phyloP scores from a whole-genome alignment of 139 green algal species.

The Haematococcus sp. region DNA sequence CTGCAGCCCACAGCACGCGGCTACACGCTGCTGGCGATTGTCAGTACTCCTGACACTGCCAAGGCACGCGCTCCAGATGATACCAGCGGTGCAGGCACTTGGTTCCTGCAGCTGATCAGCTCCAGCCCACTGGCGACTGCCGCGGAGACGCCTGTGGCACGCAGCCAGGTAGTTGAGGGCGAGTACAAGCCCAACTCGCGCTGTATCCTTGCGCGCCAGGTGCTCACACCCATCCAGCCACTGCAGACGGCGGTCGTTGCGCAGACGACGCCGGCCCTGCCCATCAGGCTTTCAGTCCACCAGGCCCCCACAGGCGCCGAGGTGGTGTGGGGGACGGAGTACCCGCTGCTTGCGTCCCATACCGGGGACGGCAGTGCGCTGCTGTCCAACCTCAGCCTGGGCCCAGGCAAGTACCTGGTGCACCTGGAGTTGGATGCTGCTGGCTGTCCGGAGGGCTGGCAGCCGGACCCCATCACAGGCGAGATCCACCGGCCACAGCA shows the following conservation, averaged over 20 bases:
- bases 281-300: conserved; percentile 18
- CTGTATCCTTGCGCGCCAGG: conserved; percentile 23
- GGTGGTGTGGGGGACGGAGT: conserved; percentile 23
- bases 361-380: not conserved
- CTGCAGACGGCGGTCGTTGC: conserved; percentile 17
- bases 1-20: conserved; percentile 16
- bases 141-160: conserved; percentile 12
- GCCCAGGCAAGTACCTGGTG: conserved; percentile 50
- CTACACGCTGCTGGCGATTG: conserved; percentile 41
- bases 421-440: conserved; percentile 14
- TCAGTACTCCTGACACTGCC: not conserved
- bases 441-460: conserved; percentile 29
- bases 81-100: not conserved
- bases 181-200: conserved; percentile 44
- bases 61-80: not conserved
- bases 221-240: conserved; percentile 28
- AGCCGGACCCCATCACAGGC: conserved; percentile 27
- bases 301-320: conserved; percentile 17
- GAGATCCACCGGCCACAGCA: conserved; percentile 3
- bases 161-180: conserved; percentile 26
- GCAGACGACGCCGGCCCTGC: conserved; percentile 15
- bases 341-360: conserved; percentile 17
- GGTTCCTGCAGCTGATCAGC: conserved; percentile 14
- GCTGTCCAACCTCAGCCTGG: conserved; percentile 30
- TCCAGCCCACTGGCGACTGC: conserved; percentile 8